These are phyloP conservation scores for Mrakia blollopis DNA, from an alignment of 768 basidiomycete species.

Conservation along the genomic window DNA sequence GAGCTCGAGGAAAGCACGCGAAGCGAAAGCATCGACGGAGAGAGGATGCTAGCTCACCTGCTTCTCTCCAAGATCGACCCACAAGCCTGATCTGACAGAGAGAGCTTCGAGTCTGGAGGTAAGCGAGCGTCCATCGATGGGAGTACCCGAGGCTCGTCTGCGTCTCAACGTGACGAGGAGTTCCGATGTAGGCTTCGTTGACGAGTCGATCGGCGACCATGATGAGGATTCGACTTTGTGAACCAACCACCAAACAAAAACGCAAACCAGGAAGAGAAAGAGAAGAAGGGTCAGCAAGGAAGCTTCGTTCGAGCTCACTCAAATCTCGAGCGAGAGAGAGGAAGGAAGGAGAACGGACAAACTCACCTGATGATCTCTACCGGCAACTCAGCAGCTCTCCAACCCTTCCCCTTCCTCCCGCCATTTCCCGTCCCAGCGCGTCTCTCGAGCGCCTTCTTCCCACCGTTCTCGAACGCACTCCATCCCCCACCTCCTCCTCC, in stretches of 20 bases:
- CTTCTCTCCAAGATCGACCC: not conserved
- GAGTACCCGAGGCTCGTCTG: not conserved
- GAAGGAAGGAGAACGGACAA: not conserved
- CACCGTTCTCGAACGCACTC: not conserved
- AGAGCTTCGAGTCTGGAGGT: not conserved
- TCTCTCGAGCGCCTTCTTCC: not conserved
- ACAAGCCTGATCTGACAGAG: not conserved
- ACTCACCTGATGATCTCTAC: slow-evolving; percentile 14
- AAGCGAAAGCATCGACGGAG: not conserved
- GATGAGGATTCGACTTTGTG: not conserved
- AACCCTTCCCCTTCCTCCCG: slow-evolving; percentile 6
- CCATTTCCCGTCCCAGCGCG: slow-evolving; percentile 1
- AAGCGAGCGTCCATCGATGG: not conserved
- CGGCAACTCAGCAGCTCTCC: slow-evolving; percentile 2
- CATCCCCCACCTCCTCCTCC: not conserved
- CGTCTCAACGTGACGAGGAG: not conserved
- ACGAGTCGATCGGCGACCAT: not conserved
- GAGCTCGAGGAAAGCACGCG: not conserved
- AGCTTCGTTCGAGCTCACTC: not conserved
- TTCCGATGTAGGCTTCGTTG: not conserved
- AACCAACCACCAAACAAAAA: too few species aligned
- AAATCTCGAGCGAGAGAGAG: not conserved
- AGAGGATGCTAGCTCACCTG: not conserved
- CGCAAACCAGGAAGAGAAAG: too few species aligned
- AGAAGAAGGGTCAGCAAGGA: not conserved